phyloP scores from a whole-genome alignment of 78 protist species.

The Mantamonas sphyraenae region DNA sequence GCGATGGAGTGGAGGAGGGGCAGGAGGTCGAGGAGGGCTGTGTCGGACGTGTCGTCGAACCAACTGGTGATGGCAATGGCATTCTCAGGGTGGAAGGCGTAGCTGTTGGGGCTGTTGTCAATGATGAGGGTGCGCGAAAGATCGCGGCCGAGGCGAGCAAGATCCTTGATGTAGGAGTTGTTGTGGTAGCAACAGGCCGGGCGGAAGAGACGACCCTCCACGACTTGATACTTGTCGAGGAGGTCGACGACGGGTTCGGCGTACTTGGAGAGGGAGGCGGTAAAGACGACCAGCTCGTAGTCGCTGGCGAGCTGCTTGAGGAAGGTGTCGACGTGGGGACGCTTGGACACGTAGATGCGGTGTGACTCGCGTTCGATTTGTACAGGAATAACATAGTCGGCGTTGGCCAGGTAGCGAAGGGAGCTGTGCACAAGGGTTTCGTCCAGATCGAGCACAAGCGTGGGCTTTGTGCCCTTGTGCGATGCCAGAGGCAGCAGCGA shows the following conservation, averaged over 20 bases:
- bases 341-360: slow-evolving; percentile 65
- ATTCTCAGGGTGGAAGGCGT: slow-evolving; percentile 67
- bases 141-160: slow-evolving; percentile 59
- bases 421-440: slow-evolving; percentile 82
- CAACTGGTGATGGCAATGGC: slow-evolving; percentile 76
- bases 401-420: too few species aligned
- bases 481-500: too few species aligned
- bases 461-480: too few species aligned
- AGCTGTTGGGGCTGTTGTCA: slow-evolving; percentile 75
- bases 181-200: slow-evolving; percentile 49
- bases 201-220: slow-evolving; percentile 59
- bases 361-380: too few species aligned
- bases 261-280: slow-evolving; percentile 79
- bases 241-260: slow-evolving; percentile 85
- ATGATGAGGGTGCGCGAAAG: slow-evolving; percentile 54
- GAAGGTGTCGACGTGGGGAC: slow-evolving; percentile 81
- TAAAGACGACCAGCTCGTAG: slow-evolving; percentile 82
- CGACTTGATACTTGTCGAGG: slow-evolving; percentile 50
- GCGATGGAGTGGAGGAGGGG: slow-evolving; percentile 45
- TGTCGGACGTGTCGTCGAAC: slow-evolving; percentile 70
- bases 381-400: slow-evolving; percentile 23
- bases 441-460: slow-evolving; percentile 79
- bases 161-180: slow-evolving; percentile 61
- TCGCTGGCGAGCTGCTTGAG: slow-evolving; percentile 27
- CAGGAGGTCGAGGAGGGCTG: slow-evolving; percentile 52